Conservation (phyloP, 768 basidiomycete genomes). For the Macrolepiota albuminosa region DNA sequence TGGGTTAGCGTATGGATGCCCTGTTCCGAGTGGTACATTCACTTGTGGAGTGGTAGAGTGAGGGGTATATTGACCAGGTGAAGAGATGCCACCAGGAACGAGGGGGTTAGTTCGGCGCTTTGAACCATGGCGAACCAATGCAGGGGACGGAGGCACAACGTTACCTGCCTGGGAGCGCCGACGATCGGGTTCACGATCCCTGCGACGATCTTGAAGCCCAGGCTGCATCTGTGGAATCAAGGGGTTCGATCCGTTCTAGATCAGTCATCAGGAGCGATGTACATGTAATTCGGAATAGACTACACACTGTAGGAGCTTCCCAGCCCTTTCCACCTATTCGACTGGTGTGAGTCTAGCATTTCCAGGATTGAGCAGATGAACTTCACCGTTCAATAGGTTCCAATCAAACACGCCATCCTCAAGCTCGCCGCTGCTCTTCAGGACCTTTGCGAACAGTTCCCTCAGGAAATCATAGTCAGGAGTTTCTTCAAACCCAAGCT, state of each 20-base stretch:
- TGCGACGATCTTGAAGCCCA: constrained; percentile 50
- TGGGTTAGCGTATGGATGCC: constrained; percentile 66
- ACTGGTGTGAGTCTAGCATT: constrained; percentile 5
- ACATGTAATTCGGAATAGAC: not conserved
- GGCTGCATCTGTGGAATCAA: constrained; percentile 60
- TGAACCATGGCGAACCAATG: constrained; percentile 71
- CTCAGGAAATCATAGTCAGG: constrained; percentile 98
- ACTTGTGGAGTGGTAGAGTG: constrained; percentile 72
- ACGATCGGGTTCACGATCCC: constrained; percentile 58
- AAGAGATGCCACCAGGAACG: constrained; percentile 42
- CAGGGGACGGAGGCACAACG: constrained; percentile 70
- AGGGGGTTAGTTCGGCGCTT: constrained; percentile 62
- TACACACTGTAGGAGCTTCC: constrained; percentile 75
- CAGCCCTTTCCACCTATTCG: constrained; percentile 85
- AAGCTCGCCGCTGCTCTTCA: constrained; percentile 85
- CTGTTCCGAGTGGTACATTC: constrained; percentile 60
- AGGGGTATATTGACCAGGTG: constrained; percentile 60
- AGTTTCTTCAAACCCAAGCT: constrained; percentile 97
- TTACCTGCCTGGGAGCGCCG: constrained; percentile 56
- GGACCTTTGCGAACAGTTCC: constrained; percentile 89
- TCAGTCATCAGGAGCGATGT: not conserved
- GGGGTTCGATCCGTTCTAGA: constrained; percentile 54
- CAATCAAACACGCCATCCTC: constrained; percentile 97
- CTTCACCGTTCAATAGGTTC: constrained; percentile 82
- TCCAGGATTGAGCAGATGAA: not conserved